Evolutionary conservation across 2,329 filamentous ascomycete species (phyloP).

Genomic region (Westerdykella ornata): DNA sequence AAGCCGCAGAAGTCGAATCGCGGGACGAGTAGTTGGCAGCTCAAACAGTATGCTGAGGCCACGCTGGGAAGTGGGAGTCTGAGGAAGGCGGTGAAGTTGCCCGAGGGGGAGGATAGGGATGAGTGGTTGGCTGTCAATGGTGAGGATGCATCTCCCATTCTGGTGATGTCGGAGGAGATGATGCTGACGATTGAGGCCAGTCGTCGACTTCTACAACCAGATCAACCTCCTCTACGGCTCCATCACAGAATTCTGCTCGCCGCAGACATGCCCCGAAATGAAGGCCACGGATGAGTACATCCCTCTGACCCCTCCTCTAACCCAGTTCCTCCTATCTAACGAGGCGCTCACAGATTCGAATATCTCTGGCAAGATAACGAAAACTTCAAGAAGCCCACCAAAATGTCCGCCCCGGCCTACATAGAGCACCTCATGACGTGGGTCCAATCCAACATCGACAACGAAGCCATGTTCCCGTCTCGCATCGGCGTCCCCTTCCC

Average conservation of each 20-base stretch:
- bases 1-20: constrained; percentile 78
- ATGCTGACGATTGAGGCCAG: constrained; percentile 44
- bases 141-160: constrained; percentile 40
- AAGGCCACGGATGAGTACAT: constrained; percentile 97
- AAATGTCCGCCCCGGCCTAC: constrained; percentile 95
- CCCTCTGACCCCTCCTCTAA: neutral
- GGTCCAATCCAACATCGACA: constrained; percentile 93
- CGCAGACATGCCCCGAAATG: constrained; percentile 96
- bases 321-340: constrained; percentile 1
- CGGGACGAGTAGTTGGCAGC: constrained; percentile 83
- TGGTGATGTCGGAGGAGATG: constrained; percentile 1
- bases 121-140: constrained; percentile 98
- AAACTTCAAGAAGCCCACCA: constrained; percentile 90
- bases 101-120: constrained; percentile 94
- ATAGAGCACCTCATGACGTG: constrained; percentile 97
- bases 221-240: constrained; percentile 98
- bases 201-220: constrained; percentile 99
- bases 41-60: constrained; percentile 96
- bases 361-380: constrained; percentile 98
- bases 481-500: constrained; percentile 93
- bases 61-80: constrained; percentile 91
- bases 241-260: constrained; percentile 98
- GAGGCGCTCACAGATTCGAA: constrained; percentile 63
- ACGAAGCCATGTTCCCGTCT: constrained; percentile 90
- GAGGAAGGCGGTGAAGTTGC: constrained; percentile 91